Conservation (phyloP, 352 stramenopile genomes). For the Globisporangium canariense region DNA sequence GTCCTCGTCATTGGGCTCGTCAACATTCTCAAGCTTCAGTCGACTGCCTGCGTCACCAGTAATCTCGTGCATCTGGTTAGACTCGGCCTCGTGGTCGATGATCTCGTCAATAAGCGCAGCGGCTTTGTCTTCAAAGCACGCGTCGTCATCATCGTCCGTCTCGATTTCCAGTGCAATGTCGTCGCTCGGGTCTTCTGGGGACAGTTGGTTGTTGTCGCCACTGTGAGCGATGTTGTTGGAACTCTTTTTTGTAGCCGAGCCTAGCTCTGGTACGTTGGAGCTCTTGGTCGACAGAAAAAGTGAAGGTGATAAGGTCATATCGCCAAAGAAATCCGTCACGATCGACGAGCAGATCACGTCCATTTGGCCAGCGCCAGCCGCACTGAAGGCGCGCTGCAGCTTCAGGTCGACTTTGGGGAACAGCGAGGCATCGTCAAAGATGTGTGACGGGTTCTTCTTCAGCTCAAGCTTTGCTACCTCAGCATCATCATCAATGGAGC, state of each 20-base stretch:
- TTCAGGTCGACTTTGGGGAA: neutral
- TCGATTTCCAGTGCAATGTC: neutral
- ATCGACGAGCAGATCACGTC: constrained; percentile 46
- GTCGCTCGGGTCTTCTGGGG: constrained; percentile 6
- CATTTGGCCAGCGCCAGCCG: constrained; percentile 10
- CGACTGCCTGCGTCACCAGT: neutral
- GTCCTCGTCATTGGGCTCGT: constrained; percentile 5
- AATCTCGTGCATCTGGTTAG: constrained; percentile 11
- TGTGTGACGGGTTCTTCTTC: neutral
- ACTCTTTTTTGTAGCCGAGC: neutral
- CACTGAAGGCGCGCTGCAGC: neutral
- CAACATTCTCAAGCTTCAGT: constrained; percentile 4
- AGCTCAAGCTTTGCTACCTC: neutral
- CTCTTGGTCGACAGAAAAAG: neutral
- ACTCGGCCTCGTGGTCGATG: constrained; percentile 11
- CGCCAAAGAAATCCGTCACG: constrained; percentile 37
- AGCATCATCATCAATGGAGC: neutral
- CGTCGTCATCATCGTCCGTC: neutral
- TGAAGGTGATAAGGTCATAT: neutral
- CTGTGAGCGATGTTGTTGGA: neutral
- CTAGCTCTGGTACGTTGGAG: neutral
- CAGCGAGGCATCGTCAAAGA: neutral
- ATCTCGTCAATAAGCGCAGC: constrained; percentile 15
- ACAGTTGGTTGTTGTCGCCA: constrained; percentile 11
- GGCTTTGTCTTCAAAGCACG: neutral